Percentiles rank a stretch among this genome's conserved stretches.
phyloP scores from a whole-genome alignment of 306 rosid genomes.

The Boehmeria nivea region DNA sequence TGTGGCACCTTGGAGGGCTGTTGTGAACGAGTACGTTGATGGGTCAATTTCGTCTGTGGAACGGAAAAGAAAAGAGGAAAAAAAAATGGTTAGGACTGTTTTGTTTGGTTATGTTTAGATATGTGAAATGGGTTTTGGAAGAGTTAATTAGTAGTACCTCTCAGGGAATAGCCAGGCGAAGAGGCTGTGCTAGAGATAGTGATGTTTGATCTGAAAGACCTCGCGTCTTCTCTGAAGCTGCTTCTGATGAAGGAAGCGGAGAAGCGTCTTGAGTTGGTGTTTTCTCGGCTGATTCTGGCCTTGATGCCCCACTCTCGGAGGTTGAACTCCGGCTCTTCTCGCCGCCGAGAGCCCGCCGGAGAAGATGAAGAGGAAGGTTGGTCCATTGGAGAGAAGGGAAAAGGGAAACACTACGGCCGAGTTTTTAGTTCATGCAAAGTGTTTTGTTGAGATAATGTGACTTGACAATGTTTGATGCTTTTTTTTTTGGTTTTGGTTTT shows the following conservation, averaged over 20 bases:
- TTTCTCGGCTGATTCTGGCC: constrained; percentile 45
- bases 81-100: not conserved
- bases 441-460: not conserved
- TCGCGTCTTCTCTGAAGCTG: constrained; percentile 79
- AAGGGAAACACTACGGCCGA: too few relatives aligned
- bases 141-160: constrained; percentile 34
- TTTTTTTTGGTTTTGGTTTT: too few relatives aligned
- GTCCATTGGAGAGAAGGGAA: not conserved
- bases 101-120: not conserved
- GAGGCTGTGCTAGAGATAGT: constrained; percentile 86
- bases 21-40: constrained; percentile 78
- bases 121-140: not conserved
- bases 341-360: constrained; percentile 26
- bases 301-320: constrained; percentile 63
- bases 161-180: constrained; percentile 74
- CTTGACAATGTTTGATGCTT: constrained; percentile 9
- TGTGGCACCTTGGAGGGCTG: constrained; percentile 69
- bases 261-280: constrained; percentile 58
- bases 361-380: not conserved
- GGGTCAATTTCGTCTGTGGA: constrained; percentile 89
- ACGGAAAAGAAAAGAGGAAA: too few relatives aligned
- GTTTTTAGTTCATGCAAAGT: constrained; percentile 11
- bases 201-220: constrained; percentile 74
- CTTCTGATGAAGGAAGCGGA: constrained; percentile 82
- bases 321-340: constrained; percentile 68